Conservation (phyloP, 2,329 filamentous ascomycete genomes). For the Ascochyta fabae region DNA sequence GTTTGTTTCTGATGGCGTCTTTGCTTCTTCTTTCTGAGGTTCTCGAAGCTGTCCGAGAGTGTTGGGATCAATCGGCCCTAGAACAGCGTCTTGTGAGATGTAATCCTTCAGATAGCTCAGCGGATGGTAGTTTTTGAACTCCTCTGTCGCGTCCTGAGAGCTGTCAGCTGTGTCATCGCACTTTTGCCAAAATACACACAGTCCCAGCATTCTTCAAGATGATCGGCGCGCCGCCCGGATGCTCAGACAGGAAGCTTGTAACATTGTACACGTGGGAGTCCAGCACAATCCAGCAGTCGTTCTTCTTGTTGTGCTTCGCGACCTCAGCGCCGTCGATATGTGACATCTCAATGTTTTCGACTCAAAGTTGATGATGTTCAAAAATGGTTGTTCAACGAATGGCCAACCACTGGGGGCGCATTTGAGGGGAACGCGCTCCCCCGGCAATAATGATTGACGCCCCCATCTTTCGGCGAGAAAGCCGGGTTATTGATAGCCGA, state of each 20-base stretch:
- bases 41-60: constrained; percentile 37
- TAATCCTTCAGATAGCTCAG: constrained; percentile 39
- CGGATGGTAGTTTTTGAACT: constrained; percentile 46
- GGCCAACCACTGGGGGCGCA: constrained; percentile 28
- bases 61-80: constrained; percentile 42
- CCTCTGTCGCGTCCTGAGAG: constrained; percentile 41
- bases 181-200: constrained; percentile 29
- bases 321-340: constrained; percentile 43
- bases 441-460: constrained; percentile 21
- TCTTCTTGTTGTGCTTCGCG: constrained; percentile 42
- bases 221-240: constrained; percentile 64
- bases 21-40: constrained; percentile 30
- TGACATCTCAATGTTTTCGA: constrained; percentile 22
- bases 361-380: neutral
- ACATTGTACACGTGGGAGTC: constrained; percentile 72
- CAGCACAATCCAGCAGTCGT: constrained; percentile 68
- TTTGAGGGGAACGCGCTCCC: constrained; percentile 31
- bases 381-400: neutral
- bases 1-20: constrained; percentile 25
- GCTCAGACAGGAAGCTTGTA: constrained; percentile 66
- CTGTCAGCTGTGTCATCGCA: constrained; percentile 9
- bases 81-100: constrained; percentile 33
- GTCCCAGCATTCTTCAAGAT: constrained; percentile 53
- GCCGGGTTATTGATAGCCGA: constrained; percentile 23
- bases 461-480: constrained; percentile 28